These are phyloP conservation scores for Beta lomatogona DNA, from an alignment of 179 eudicot species.

Conservation along the genomic window DNA sequence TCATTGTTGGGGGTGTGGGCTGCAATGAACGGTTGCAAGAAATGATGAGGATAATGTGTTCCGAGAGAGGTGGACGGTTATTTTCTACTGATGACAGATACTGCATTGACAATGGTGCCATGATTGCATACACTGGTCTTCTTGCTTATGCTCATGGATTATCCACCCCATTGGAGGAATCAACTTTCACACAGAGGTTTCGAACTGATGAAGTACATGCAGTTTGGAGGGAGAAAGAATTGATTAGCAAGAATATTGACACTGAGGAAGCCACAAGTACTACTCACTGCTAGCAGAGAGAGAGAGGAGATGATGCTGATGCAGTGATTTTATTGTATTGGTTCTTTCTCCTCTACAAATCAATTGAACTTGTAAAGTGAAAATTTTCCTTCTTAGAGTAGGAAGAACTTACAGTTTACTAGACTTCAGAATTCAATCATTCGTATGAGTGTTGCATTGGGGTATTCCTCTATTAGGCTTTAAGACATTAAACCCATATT, in stretches of 20 bases:
- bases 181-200: constrained; percentile 90
- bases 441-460: no score
- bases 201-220: constrained; percentile 97
- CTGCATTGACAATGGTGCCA: constrained; percentile 93
- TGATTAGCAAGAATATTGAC: constrained; percentile 7
- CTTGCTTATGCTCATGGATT: constrained; percentile 73
- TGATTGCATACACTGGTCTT: constrained; percentile 96
- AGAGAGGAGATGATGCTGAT: background rate
- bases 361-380: constrained; percentile 1
- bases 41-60: constrained; percentile 93
- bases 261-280: background rate
- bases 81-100: constrained; percentile 91
- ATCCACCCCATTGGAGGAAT: constrained; percentile 79
- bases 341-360: background rate
- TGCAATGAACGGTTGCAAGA: constrained; percentile 91
- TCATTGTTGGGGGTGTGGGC: constrained; percentile 97
- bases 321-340: background rate
- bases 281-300: background rate
- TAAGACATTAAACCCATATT: no score
- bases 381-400: background rate
- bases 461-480: no score
- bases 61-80: constrained; percentile 81
- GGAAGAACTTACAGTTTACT: background rate
- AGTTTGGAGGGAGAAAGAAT: constrained; percentile 72
- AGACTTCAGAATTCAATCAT: no score